These are phyloP conservation scores for Puccinia hordei DNA, from an alignment of 1,284 basidiomycete genomes.

Conservation along the genomic window DNA sequence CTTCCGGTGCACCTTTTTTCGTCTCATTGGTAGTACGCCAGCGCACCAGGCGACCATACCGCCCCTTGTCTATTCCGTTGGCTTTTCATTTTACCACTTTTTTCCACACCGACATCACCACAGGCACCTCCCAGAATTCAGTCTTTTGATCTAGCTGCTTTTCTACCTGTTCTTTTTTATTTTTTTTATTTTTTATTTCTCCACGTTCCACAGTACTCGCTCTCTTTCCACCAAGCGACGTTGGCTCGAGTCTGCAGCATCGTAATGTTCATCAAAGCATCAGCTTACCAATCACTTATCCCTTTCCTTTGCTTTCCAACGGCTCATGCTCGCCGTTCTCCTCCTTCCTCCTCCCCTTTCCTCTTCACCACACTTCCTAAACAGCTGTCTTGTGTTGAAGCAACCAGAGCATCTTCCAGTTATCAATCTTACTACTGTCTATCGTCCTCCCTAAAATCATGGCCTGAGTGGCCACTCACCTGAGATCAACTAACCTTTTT, in stretches of 20 bases:
- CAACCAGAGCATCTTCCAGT: conserved; percentile 6
- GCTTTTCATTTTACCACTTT: not conserved
- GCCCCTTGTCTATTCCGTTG: not conserved
- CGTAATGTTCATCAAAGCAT: conserved; percentile 44
- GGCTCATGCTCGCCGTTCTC: conserved; percentile 21
- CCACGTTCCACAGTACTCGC: not conserved
- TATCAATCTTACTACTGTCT: not conserved
- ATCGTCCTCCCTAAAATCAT: not conserved
- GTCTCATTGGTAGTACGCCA: not conserved
- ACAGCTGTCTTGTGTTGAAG: conserved; percentile 1
- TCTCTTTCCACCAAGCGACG: conserved; percentile 12
- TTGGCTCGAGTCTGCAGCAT: conserved; percentile 25
- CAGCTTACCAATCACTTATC: conserved; percentile 15
- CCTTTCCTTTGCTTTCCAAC: conserved; percentile 5
- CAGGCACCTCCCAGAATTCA: not conserved
- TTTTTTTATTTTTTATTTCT: conserved; percentile 1
- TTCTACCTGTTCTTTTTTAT: not conserved
- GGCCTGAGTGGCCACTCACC: not conserved
- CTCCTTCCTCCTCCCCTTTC: conserved; percentile 1
- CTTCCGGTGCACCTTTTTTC: conserved; percentile 4
- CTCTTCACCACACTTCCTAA: conserved; percentile 1
- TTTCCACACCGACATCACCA: not conserved
- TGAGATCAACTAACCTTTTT: not conserved
- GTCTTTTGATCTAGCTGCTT: not conserved
- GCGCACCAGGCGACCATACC: not conserved